These are phyloP conservation scores for Fonsecaea pedrosoi DNA, from an alignment of 2,329 filamentous ascomycete species.

Conservation along the genomic window DNA sequence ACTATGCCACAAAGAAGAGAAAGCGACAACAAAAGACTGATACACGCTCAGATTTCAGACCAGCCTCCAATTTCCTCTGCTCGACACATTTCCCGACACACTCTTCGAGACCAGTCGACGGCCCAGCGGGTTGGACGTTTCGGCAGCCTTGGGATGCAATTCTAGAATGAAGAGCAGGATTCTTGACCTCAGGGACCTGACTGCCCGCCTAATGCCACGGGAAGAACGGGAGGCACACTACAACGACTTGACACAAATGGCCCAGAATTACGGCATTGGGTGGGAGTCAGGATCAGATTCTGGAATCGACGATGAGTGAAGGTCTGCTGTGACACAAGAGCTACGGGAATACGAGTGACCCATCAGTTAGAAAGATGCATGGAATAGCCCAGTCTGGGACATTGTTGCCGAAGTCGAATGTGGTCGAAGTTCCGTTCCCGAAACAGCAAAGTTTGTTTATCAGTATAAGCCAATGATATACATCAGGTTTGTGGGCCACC, in stretches of 20 bases:
- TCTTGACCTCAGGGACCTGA: slow-evolving; percentile 68
- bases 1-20: background rate
- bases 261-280: slow-evolving; percentile 75
- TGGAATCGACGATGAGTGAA: slow-evolving; percentile 48
- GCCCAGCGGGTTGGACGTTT: slow-evolving; percentile 53
- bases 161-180: slow-evolving; percentile 74
- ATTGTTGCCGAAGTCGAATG: background rate
- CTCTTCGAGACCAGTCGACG: slow-evolving; percentile 59
- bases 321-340: background rate
- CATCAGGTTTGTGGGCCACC: background rate
- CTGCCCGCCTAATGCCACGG: slow-evolving; percentile 66
- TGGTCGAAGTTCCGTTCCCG: background rate
- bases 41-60: slow-evolving; percentile 33
- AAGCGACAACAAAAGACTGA: slow-evolving; percentile 9
- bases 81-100: slow-evolving; percentile 83
- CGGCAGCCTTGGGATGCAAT: slow-evolving; percentile 64
- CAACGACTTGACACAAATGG: slow-evolving; percentile 80
- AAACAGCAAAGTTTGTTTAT: background rate
- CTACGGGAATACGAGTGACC: background rate
- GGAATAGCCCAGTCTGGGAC: background rate
- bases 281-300: slow-evolving; percentile 48
- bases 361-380: background rate
- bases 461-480: background rate
- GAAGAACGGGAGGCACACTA: slow-evolving; percentile 85
- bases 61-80: slow-evolving; percentile 66